These are phyloP conservation scores for Sanghuangporus weigelae DNA, from an alignment of 1,284 basidiomycete species.

Conservation along the genomic window DNA sequence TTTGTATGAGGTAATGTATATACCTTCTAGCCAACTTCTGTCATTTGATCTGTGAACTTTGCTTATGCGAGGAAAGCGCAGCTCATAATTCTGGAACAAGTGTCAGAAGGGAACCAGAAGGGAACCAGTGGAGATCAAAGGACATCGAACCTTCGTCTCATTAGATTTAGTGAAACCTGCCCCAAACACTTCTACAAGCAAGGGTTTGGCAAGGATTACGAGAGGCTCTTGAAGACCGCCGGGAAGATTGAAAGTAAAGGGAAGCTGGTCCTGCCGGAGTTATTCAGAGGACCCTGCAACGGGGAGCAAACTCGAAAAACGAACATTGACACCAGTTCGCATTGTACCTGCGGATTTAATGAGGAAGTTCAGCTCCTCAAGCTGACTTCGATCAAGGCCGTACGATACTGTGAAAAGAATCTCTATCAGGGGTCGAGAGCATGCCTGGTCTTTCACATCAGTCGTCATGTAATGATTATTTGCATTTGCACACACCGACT, in stretches of 20 bases:
- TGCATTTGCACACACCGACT: not conserved
- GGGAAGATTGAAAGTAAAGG: slow-evolving; percentile 29
- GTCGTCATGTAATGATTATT: slow-evolving; percentile 1
- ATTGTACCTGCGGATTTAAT: slow-evolving; percentile 48
- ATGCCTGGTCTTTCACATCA: slow-evolving; percentile 10
- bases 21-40: slow-evolving; percentile 56
- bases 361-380: slow-evolving; percentile 67
- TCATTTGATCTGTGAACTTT: slow-evolving; percentile 60
- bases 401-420: slow-evolving; percentile 73
- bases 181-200: slow-evolving; percentile 72
- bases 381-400: slow-evolving; percentile 55
- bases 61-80: slow-evolving; percentile 74
- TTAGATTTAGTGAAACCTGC: slow-evolving; percentile 69
- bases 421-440: slow-evolving; percentile 50
- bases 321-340: not conserved
- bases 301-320: not conserved
- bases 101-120: slow-evolving; percentile 7
- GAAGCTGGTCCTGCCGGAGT: slow-evolving; percentile 12
- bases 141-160: slow-evolving; percentile 48
- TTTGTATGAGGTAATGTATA: slow-evolving; percentile 23
- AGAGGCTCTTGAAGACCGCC: slow-evolving; percentile 51
- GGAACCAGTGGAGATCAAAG: not conserved
- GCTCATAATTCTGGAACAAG: slow-evolving; percentile 60
- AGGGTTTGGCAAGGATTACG: slow-evolving; percentile 54
- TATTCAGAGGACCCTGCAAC: not conserved